A percentile compares a stretch with the other conserved stretches of the same genome.
These are phyloP conservation scores for Dactylella cylindrospora DNA, from an alignment of 2,329 filamentous ascomycete genomes.

Conservation along the genomic window DNA sequence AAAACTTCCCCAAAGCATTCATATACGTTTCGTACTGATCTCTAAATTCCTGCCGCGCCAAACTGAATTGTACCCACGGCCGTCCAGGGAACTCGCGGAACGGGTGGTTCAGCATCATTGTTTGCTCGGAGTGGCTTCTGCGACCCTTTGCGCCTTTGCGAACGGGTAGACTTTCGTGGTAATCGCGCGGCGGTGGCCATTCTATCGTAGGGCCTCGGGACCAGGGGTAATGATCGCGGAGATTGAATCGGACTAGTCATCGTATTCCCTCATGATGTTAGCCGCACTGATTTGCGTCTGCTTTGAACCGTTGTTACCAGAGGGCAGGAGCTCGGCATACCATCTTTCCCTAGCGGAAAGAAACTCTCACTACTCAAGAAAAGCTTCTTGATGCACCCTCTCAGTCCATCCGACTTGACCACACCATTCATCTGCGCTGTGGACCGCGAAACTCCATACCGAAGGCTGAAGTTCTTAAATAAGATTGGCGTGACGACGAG, in stretches of 20 bases:
- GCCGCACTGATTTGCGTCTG: too few relatives aligned
- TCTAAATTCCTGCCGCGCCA: slow-evolving; percentile 13
- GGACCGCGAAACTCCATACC: slow-evolving; percentile 23
- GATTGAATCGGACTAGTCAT: slow-evolving; percentile 24
- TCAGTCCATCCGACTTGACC: background rate
- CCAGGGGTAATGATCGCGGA: slow-evolving; percentile 21
- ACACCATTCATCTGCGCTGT: slow-evolving; percentile 13
- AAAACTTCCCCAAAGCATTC: slow-evolving; percentile 1
- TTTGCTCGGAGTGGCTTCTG: slow-evolving; percentile 22
- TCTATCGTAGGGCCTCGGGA: slow-evolving; percentile 6
- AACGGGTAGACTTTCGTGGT: slow-evolving; percentile 12
- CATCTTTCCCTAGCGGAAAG: slow-evolving; percentile 28
- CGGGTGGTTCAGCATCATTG: slow-evolving; percentile 22
- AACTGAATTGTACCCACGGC: slow-evolving; percentile 15
- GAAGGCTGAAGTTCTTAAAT: slow-evolving; percentile 16
- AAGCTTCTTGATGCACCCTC: slow-evolving; percentile 1
- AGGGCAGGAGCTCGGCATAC: slow-evolving; percentile 5
- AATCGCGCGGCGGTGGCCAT: slow-evolving; percentile 1
- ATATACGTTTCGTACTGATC: slow-evolving; percentile 3
- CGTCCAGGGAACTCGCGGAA: slow-evolving; percentile 28
- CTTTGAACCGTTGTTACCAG: too few relatives aligned
- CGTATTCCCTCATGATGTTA: too few relatives aligned
- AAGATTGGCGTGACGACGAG: slow-evolving; percentile 2
- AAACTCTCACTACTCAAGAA: slow-evolving; percentile 31
- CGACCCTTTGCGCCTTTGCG: slow-evolving; percentile 22